A percentile compares a stretch with the other conserved stretches of the same genome.
Evolutionary conservation across 169 alveolate genomes (phyloP).

Genomic region (Babesia caballi): DNA sequence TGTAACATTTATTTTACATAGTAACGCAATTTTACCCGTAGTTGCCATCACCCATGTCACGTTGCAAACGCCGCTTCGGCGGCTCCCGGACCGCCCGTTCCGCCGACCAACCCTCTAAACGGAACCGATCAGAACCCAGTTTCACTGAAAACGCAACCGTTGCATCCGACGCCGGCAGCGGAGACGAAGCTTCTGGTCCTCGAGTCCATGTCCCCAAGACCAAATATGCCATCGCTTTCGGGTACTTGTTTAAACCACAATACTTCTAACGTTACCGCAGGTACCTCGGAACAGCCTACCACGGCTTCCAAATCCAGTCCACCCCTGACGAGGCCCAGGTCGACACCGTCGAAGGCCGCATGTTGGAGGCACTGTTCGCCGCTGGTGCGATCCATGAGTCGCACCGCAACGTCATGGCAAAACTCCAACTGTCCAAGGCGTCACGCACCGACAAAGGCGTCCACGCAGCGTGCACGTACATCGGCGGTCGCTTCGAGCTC

Average conservation of each 20-base stretch:
- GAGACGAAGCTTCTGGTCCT: neutral
- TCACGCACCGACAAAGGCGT: conserved; percentile 89
- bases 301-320: conserved; percentile 80
- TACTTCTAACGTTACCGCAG: conserved; percentile 22
- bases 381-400: conserved; percentile 67
- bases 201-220: conserved; percentile 60
- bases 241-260: conserved; percentile 12
- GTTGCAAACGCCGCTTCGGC: neutral
- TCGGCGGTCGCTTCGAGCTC: conserved; percentile 68
- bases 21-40: neutral
- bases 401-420: conserved; percentile 36
- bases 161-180: neutral
- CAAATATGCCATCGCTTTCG: conserved; percentile 63
- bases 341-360: conserved; percentile 73
- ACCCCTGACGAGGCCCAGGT: conserved; percentile 52
- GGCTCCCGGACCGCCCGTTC: neutral
- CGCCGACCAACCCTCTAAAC: neutral
- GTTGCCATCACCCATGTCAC: neutral
- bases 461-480: conserved; percentile 76
- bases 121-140: neutral
- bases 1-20: no score
- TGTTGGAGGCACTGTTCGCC: conserved; percentile 66
- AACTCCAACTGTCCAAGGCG: conserved; percentile 76
- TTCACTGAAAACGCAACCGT: neutral
- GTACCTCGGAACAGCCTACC: conserved; percentile 76